These are phyloP conservation scores for Leccinellum rugosiceps DNA, from an alignment of 768 basidiomycete species.

Conservation along the genomic window DNA sequence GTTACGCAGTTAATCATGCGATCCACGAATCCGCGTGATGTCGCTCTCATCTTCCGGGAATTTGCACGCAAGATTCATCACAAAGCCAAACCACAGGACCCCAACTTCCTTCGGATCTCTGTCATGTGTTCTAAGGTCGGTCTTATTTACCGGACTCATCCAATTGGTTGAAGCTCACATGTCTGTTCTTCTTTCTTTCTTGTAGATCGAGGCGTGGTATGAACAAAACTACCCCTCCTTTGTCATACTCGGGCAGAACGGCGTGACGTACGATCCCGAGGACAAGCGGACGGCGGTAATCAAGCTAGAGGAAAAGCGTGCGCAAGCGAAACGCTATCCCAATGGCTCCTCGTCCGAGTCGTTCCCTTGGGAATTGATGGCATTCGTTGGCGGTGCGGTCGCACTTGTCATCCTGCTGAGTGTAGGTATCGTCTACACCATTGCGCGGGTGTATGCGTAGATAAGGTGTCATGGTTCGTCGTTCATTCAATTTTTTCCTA, in stretches of 20 bases:
- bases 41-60: slow-evolving; percentile 82
- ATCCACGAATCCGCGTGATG: slow-evolving; percentile 89
- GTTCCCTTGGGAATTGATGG: slow-evolving; percentile 31
- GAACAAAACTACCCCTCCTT: slow-evolving; percentile 95
- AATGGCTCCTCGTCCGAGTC: slow-evolving; percentile 3
- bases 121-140: slow-evolving; percentile 81
- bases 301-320: slow-evolving; percentile 41
- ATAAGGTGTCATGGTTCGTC: neutral
- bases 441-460: slow-evolving; percentile 25
- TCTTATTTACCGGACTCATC: neutral
- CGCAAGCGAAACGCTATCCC: slow-evolving; percentile 27
- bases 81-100: slow-evolving; percentile 76
- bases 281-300: slow-evolving; percentile 60
- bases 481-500: neutral
- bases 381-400: slow-evolving; percentile 29
- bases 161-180: neutral
- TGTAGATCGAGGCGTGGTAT: slow-evolving; percentile 88
- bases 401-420: slow-evolving; percentile 27
- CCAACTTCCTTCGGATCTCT: slow-evolving; percentile 79
- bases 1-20: slow-evolving; percentile 77
- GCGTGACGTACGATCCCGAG: slow-evolving; percentile 39
- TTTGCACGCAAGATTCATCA: slow-evolving; percentile 81
- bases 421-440: slow-evolving; percentile 20
- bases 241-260: slow-evolving; percentile 38
- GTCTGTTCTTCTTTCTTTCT: neutral